A percentile compares a stretch with the other conserved stretches of the same genome.
phyloP scores from a whole-genome alignment of 805 yeast species.

The Wickerhamiella azyma region DNA sequence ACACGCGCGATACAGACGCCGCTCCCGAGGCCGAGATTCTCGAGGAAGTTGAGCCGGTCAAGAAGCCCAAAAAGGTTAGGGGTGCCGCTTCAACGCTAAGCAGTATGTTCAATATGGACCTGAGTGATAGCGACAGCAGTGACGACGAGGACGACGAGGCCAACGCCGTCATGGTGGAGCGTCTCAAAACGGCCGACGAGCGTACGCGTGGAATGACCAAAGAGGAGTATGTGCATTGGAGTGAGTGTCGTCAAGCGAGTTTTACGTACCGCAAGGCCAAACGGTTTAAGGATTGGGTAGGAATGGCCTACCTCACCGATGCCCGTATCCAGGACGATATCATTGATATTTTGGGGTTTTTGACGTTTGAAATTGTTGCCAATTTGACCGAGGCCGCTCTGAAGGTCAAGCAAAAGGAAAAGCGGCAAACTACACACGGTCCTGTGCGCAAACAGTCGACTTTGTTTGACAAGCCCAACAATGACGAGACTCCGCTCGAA shows the following conservation, averaged over 20 bases:
- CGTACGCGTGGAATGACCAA: slow-evolving; percentile 87
- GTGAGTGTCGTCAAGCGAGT: slow-evolving; percentile 94
- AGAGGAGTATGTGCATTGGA: slow-evolving; percentile 97
- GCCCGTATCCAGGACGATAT: slow-evolving; percentile 92
- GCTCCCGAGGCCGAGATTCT: slow-evolving; percentile 38
- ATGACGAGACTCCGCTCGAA: slow-evolving; percentile 18
- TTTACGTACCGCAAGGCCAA: slow-evolving; percentile 92
- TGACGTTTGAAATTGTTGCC: slow-evolving; percentile 94
- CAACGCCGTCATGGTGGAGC: slow-evolving; percentile 80
- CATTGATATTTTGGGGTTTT: slow-evolving; percentile 83
- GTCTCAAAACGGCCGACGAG: slow-evolving; percentile 86
- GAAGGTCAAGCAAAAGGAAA: slow-evolving; percentile 54
- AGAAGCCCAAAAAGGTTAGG: slow-evolving; percentile 53
- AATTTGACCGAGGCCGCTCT: slow-evolving; percentile 86
- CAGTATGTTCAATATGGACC: slow-evolving; percentile 64
- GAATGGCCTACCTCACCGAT: slow-evolving; percentile 68
- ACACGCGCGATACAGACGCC: slow-evolving; percentile 55
- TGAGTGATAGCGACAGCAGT: slow-evolving; percentile 30
- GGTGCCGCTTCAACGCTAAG: slow-evolving; percentile 80
- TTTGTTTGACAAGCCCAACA: slow-evolving; percentile 15
- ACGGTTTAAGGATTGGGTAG: slow-evolving; percentile 94
- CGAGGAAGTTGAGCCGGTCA: slow-evolving; percentile 31
- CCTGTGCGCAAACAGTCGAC: slow-evolving; percentile 8
- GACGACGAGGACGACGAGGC: slow-evolving; percentile 58
- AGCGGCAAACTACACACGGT: slow-evolving; percentile 8